These are phyloP conservation scores for Xerocomellus dryophilus DNA, from an alignment of 768 basidiomycete genomes.

Conservation along the genomic window DNA sequence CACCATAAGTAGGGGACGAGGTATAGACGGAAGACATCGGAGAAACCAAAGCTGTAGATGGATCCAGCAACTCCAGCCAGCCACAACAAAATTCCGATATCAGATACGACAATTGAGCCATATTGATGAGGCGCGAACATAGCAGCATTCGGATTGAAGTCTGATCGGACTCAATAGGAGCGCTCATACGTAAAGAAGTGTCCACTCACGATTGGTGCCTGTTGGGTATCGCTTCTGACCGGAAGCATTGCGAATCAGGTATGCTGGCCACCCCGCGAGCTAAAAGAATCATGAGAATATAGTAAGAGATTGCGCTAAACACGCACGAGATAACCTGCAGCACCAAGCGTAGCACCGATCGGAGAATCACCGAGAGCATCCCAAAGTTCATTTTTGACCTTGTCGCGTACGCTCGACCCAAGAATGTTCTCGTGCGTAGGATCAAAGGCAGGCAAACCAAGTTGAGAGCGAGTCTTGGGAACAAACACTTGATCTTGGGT, in stretches of 20 bases:
- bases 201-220: conserved; percentile 70
- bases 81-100: conserved; percentile 78
- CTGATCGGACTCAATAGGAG: conserved; percentile 27
- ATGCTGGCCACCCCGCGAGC: conserved; percentile 84
- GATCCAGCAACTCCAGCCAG: conserved; percentile 54
- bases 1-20: conserved; percentile 85
- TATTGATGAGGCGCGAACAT: conserved; percentile 87
- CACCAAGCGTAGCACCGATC: conserved; percentile 55
- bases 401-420: conserved; percentile 62
- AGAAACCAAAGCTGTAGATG: conserved; percentile 61
- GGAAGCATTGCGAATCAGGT: conserved; percentile 78
- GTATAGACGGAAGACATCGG: conserved; percentile 74
- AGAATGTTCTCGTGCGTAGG: conserved; percentile 60
- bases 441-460: conserved; percentile 63
- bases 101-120: conserved; percentile 74
- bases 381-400: conserved; percentile 68
- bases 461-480: conserved; percentile 78
- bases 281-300: conserved; percentile 24
- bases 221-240: conserved; percentile 80
- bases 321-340: conserved; percentile 60
- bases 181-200: background rate
- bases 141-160: conserved; percentile 74
- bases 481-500: conserved; percentile 96
- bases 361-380: conserved; percentile 94
- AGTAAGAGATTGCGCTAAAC: background rate